Conservation (phyloP, 1,284 basidiomycete species). For the Irpex sp. region DNA sequence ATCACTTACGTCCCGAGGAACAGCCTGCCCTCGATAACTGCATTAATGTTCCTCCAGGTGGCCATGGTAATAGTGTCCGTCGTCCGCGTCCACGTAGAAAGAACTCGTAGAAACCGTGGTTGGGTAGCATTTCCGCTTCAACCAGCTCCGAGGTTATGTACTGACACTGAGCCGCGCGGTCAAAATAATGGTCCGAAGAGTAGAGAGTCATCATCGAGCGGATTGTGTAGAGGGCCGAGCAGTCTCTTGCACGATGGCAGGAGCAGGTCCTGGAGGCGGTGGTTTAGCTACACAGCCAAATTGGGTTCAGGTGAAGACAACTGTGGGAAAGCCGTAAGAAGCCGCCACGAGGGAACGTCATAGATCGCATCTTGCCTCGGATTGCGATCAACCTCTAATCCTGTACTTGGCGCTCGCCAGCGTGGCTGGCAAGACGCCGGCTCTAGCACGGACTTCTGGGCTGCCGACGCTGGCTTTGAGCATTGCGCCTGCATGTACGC, state of each 20-base stretch:
- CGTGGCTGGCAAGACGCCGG: neutral
- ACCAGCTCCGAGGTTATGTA: conserved; percentile 27
- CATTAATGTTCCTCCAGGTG: conserved; percentile 64
- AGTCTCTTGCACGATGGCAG: conserved; percentile 21
- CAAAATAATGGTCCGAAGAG: conserved; percentile 2
- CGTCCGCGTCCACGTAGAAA: conserved; percentile 14
- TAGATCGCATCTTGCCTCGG: conserved; percentile 6
- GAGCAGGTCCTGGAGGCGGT: conserved; percentile 22
- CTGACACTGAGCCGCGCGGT: neutral
- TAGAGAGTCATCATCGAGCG: neutral
- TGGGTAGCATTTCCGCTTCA: conserved; percentile 11
- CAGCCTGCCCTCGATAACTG: conserved; percentile 64
- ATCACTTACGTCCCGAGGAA: conserved; percentile 71
- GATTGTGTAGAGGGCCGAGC: conserved; percentile 14
- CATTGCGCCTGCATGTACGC: conserved; percentile 1
- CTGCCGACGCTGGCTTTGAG: conserved; percentile 10
- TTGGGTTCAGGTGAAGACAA: conserved; percentile 10
- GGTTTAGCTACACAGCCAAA: conserved; percentile 17
- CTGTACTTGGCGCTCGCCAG: conserved; percentile 4
- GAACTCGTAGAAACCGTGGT: neutral
- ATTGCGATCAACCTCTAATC: conserved; percentile 11
- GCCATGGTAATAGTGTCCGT: conserved; percentile 32
- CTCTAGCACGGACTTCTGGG: conserved; percentile 7
- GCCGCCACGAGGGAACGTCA: conserved; percentile 10
- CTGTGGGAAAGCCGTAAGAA: conserved; percentile 13